Base-by-base conservation (phyloP, 441 rosid species). In the Eutrema salsugineum region DNA sequence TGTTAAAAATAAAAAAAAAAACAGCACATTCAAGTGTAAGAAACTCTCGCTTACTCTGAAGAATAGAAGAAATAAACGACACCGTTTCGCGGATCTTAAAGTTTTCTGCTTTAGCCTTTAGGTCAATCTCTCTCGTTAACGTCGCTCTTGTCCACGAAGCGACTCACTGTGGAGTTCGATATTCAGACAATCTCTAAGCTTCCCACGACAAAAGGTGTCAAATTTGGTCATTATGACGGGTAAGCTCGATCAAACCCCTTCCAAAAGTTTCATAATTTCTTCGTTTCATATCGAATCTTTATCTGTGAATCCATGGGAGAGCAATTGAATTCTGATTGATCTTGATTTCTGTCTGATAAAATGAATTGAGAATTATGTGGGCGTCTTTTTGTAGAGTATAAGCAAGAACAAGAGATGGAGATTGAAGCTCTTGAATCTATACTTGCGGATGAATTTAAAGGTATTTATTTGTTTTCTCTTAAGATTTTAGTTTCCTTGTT, bases 381-480 rank as follows among this genome's bases (percentile, higher is more conserved):
- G 16, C 20, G 22, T 70, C 28, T 8, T 24, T 35, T 38, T 79
- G 71, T 84, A 95, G 99, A 95, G 68, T 72, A 91, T 61, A 83
- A 42, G 63, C 89, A 81, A 81, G 99, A 93, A 78, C 99, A 91
- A 78, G 98, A 91, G 59, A 93, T 91, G 97, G 98, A 95, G 81
- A 89, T 95, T 32, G 98, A 93, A 82, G 98, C 99, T 22, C 71
- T 93, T 76, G 94, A 91, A 78, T 96, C 99, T 51, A 95, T 95
- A 78, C 98, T 95, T 40, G 87, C 88, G 91, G 96, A 93, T 65
- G 98, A 95, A 15, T 95, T 95, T 66, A 88, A 91, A 88, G 99
- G 96, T 92, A 4, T 16, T 17, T 14, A 1, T 57, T 57, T 27
- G 32, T 17, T 17, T 36, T 54, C 17, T 46, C 57, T 24, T 10